Evolutionary conservation across 768 basidiomycete genomes (phyloP), one percentile per base, ranked within the genome.

Genomic region (Rhodotorula diobovata): DNA sequence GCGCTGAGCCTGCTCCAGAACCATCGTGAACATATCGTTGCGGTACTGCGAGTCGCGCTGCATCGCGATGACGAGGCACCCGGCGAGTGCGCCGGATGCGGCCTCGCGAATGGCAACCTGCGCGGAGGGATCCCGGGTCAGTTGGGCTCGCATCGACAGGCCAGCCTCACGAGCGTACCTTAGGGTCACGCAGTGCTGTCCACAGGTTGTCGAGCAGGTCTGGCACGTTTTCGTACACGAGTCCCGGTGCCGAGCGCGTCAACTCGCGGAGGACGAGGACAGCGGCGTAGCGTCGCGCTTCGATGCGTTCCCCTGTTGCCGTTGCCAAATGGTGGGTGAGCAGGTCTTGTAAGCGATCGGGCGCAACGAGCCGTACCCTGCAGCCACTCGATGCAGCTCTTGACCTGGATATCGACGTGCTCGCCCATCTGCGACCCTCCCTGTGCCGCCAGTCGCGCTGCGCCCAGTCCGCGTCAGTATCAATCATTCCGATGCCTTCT

Each of bases 181-280:
- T 87, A 28, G 89, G 85, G 80, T 99, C 96, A 55, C 94, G 84
- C 34, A 99, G 81, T 10, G 94, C 91, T 3, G 89, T 87, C 72
- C 96, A 88, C 65, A 99, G 92, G 80, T 93, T 93, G 79, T 93
- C 93, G 61, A 98, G 88, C 21, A 96, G 90, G 50, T 90, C 85
- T 63, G 86, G 85, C 32, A 98, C 93, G 80, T 92, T 89, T 4
- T 90, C 86, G 76, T 92, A 88, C 77, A 93, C 88, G 65, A 78
- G 69, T 1, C 70, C 68, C 14, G 84, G 86, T 0, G 91, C 89
- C 72, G 90, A 93, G 39, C 87, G 85, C 4, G 96, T 94, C 53
- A 99, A 84, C 80, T 96, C 94, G 81, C 94, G 94, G 50, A 98
- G 81, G 60, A 97, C 90, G 63, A 98, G 86, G 4, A 97, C 93